Evolutionary conservation across 1,139 yeast species (phyloP).

Genomic region (Meyerozyma guilliermondii): DNA sequence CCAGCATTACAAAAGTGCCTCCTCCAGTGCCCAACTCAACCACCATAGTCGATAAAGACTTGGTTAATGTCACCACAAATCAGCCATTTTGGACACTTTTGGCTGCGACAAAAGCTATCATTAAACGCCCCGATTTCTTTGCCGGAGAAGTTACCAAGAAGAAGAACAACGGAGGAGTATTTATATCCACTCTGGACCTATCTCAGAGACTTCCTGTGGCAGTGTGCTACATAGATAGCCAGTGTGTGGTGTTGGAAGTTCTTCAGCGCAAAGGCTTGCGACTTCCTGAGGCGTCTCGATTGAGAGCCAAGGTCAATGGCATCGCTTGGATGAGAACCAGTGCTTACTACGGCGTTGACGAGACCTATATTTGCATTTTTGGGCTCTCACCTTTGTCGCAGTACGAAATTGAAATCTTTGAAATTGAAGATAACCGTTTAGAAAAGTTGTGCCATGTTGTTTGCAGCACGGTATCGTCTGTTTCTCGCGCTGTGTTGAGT

Average conservation of each 20-base stretch:
- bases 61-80: conserved; percentile 18
- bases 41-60: conserved; percentile 23
- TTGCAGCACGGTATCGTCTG: conserved; percentile 33
- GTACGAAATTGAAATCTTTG: conserved; percentile 58
- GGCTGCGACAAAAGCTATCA: conserved; percentile 56
- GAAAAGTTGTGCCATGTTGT: conserved; percentile 19
- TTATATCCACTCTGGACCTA: conserved; percentile 26
- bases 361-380: conserved; percentile 43
- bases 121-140: conserved; percentile 35
- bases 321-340: conserved; percentile 51
- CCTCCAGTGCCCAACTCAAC: conserved; percentile 18
- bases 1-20: conserved; percentile 12
- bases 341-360: conserved; percentile 34
- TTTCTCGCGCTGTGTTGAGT: conserved; percentile 25
- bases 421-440: conserved; percentile 20
- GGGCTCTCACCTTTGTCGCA: conserved; percentile 67
- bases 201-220: conserved; percentile 16
- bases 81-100: conserved; percentile 69
- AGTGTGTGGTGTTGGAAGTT: conserved; percentile 38
- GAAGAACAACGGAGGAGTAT: conserved; percentile 13
- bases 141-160: conserved; percentile 13
- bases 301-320: conserved; percentile 53
- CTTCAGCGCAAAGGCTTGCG: conserved; percentile 20
- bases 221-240: conserved; percentile 26
- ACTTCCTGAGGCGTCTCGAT: conserved; percentile 14